Evolutionary conservation across 805 yeast genomes (phyloP), one percentile per base, ranked within the genome.

Genomic region (Schwanniomyces vanrijiae): DNA sequence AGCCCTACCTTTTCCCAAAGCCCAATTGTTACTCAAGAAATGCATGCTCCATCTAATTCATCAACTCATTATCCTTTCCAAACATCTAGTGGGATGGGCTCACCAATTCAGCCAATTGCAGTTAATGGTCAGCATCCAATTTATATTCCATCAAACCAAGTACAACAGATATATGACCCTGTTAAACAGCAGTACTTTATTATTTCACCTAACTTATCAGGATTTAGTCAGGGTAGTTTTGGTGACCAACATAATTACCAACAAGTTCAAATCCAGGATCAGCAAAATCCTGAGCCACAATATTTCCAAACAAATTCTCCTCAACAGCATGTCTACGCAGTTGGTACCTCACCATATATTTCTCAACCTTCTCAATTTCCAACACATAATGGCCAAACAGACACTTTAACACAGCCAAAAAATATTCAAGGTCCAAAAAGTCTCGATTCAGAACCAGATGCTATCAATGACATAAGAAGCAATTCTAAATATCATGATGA

Each of bases 101-200:
- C 38, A 10, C 60, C 51, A 19, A 54, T 38, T 40, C 58, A 54
- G 14, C 54, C 45, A 29, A 50, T 48, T 38, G 18, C 29, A 24
- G 18, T 52, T 51, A 22, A 34, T 33, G 25, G 37, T 25, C 47
- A 54, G 35, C 61, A 52, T 39, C 55, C 53, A 7, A 55, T 53
- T 40, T 60, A 58, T 47, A 43, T 54, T 20, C 50, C 53, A 54
- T 58, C 60, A 21, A 37, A 54, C 45, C 73, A 62, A 48, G 66
- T 71, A 4, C 76, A 69, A 50, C 75, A 68, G 49, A 69, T 68
- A 46, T 73, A 70, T 52, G 76, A 72, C 48, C 77, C 77, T 1
- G 69, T 69, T 5, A 74, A 68, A 58, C 76, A 72, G 54, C 76
- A 71, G 49, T 71, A 66, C 47, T 72, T 60, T 48, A 72, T 72